Base-by-base conservation (phyloP, 1,284 basidiomycete genomes). In the Ustilago esculenta region DNA sequence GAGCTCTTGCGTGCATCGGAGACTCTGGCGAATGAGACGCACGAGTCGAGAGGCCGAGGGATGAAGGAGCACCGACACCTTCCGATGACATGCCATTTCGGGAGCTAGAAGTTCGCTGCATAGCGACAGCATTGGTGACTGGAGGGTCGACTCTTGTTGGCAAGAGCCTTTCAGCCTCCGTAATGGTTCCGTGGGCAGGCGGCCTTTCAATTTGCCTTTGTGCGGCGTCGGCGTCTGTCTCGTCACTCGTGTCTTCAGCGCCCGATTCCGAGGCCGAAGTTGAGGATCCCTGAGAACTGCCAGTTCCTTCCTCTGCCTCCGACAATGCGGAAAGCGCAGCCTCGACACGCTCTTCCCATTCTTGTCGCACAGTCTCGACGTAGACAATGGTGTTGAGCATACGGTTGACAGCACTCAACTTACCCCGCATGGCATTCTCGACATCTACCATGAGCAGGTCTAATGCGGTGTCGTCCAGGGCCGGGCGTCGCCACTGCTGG, bases 341-440 rank as follows among this genome's bases (percentile, higher is more conserved):
- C 49, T 85, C 90, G 24, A 97, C 90, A 74, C 88, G 89, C 81
- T 92, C 91, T 81, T 98, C 91, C 94, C 95, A 98, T 83, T 98
- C 96, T 75, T 91, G 90, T 82, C 96, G 89, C 23, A 97, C 92
- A 84, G 96, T 96, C 59, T 98, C 96, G 30, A 93, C 90, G 83
- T 98, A 98, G 60, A 92, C 87, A 72, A 99, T 96, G 21, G 94
- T 98, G 81, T 97, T 98, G 83, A 96, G 92, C 89, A 98, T 90
- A 36, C 96, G 90, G 58, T 94, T 92, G 42, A 98, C 91, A 64
- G 90, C 93, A 83, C 94, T 94, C 65, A 94, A 88, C 86, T 99
- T 99, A 82, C 91, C 89, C 32, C 91, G 87, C 86, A 96, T 91
- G 32, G 95, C 87, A 32, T 90, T 87, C 73, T 94, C 92, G 8